phyloP scores from a whole-genome alignment of 2,329 filamentous ascomycete species.

The Aspergillus transmontanensis region DNA sequence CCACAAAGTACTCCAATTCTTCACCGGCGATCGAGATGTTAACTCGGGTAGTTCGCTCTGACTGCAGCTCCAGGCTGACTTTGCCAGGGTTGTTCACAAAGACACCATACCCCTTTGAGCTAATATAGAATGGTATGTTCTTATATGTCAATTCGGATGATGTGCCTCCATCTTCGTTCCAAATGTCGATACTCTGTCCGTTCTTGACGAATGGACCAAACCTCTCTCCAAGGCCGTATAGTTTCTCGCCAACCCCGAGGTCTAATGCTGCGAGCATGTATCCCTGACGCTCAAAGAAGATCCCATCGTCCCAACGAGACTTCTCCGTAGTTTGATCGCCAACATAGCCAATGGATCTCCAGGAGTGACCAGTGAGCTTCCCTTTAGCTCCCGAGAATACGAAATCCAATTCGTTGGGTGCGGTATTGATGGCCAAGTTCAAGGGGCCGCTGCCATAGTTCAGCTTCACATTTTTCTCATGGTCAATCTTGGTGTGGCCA shows the following conservation, averaged over 20 bases:
- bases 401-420: constrained; percentile 38
- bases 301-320: constrained; percentile 35
- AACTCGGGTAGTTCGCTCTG: constrained; percentile 70
- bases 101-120: constrained; percentile 71
- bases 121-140: constrained; percentile 46
- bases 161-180: constrained; percentile 58
- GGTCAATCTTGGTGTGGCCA: constrained; percentile 32
- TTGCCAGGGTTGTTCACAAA: constrained; percentile 72
- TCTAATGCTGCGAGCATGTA: constrained; percentile 45
- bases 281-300: constrained; percentile 41
- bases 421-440: constrained; percentile 35
- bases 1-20: constrained; percentile 72
- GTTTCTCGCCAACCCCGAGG: constrained; percentile 59
- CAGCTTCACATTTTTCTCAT: constrained; percentile 29
- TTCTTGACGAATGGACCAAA: constrained; percentile 78
- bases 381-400: constrained; percentile 25
- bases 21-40: constrained; percentile 71
- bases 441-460: constrained; percentile 37
- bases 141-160: constrained; percentile 45
- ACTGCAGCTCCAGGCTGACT: constrained; percentile 73
- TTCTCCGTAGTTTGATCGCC: constrained; percentile 36
- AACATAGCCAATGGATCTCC: constrained; percentile 44
- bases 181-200: constrained; percentile 69
- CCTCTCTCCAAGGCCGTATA: constrained; percentile 74
- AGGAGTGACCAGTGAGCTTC: constrained; percentile 42